These are phyloP conservation scores for Trametes villosa DNA, from an alignment of 768 basidiomycete genomes.

Conservation along the genomic window DNA sequence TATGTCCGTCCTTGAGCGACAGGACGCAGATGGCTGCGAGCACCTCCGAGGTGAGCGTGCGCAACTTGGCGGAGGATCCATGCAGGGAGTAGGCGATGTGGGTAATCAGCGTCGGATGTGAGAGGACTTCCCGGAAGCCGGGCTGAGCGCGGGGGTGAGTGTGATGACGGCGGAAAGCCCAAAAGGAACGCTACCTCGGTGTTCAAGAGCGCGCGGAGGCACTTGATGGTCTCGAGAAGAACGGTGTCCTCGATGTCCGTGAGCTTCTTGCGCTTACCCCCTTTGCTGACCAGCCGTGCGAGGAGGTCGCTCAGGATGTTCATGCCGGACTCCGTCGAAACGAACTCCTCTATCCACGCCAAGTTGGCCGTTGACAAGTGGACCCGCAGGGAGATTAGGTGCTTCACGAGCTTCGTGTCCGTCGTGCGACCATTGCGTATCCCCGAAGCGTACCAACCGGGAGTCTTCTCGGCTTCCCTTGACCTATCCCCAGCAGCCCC, in stretches of 20 bases:
- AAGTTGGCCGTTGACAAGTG: conserved; percentile 84
- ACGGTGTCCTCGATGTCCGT: conserved; percentile 70
- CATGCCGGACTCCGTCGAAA: conserved; percentile 67
- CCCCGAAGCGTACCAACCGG: conserved; percentile 65
- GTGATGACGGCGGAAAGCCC: conserved; percentile 12
- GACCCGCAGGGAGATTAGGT: conserved; percentile 81
- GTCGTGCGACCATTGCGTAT: conserved; percentile 57
- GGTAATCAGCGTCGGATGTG: conserved; percentile 65
- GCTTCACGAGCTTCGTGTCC: conserved; percentile 70
- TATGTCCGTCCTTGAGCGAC: conserved; percentile 70
- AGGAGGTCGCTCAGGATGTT: conserved; percentile 63
- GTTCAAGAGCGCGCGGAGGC: conserved; percentile 81
- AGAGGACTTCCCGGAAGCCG: conserved; percentile 72
- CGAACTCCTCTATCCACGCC: conserved; percentile 78
- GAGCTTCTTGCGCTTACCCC: conserved; percentile 61
- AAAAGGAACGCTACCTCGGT: conserved; percentile 64
- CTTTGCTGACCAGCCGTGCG: conserved; percentile 64
- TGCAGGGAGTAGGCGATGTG: conserved; percentile 76
- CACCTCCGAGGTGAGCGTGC: conserved; percentile 72
- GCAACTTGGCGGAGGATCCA: conserved; percentile 66
- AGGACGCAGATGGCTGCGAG: conserved; percentile 85
- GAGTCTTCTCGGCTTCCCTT: conserved; percentile 48
- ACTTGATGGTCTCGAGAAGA: conserved; percentile 76
- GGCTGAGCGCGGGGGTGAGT: conserved; percentile 46
- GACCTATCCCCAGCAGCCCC: conserved; percentile 33